Conservation (phyloP, 345 rosid species). For the Heritiera littoralis region DNA sequence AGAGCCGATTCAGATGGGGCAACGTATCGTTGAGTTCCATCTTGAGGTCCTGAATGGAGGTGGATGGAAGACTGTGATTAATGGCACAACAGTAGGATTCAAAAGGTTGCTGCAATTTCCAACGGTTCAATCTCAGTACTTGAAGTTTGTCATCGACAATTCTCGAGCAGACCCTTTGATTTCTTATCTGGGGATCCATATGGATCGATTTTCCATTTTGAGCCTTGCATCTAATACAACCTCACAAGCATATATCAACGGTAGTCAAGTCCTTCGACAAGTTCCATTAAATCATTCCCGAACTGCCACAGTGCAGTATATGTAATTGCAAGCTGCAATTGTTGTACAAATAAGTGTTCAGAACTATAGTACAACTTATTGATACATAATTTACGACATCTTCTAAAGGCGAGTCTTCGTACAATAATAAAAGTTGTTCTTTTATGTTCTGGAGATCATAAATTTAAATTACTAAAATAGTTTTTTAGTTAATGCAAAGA, state of each 20-base stretch:
- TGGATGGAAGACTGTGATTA: constrained; percentile 60
- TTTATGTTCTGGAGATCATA: too few species aligned
- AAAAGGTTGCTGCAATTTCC: constrained; percentile 64
- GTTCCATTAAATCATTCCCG: constrained; percentile 26
- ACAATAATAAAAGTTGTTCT: too few species aligned
- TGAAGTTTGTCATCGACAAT: constrained; percentile 62
- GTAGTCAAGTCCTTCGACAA: constrained; percentile 33
- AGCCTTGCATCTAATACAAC: constrained; percentile 16
- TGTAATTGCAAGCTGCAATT: too few species aligned
- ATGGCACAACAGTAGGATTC: constrained; percentile 78
- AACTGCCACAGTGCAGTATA: not conserved
- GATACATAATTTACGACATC: too few species aligned
- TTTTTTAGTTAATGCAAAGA: too few species aligned
- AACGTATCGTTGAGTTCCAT: constrained; percentile 61
- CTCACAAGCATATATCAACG: constrained; percentile 20
- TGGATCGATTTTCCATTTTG: constrained; percentile 46
- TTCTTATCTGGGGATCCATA: constrained; percentile 62
- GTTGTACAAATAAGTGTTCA: too few species aligned
- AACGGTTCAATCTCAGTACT: constrained; percentile 39
- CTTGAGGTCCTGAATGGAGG: constrained; percentile 39
- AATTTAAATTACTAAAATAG: too few species aligned
- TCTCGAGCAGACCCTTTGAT: constrained; percentile 80
- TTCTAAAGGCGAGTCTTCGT: too few species aligned
- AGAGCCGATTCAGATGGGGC: constrained; percentile 95
- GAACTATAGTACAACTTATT: too few species aligned